Evolutionary conservation across 345 rosid genomes (phyloP), one percentile per base, ranked within the genome.

Genomic region (Aegle marmelos): DNA sequence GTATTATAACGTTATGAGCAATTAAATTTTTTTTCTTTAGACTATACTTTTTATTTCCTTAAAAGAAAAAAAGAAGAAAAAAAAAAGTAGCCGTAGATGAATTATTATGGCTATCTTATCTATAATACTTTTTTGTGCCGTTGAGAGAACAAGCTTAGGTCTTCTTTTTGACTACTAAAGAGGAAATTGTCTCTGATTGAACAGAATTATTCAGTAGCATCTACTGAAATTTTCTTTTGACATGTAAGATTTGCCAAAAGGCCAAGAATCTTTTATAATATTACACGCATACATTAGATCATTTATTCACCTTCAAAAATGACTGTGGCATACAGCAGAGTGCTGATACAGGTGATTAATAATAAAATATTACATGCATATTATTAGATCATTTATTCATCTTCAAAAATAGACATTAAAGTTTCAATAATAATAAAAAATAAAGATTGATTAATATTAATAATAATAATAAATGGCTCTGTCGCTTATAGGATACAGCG

Each of bases 81-180:
- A 59, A 65, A 21, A 79, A 82, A 60, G 79, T 77, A 65, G 27
- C 68, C 36, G 57, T 63, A 60, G 39, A 68, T 0, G 58, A 78
- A 83, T 79, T 75, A 82, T 81, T 78, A 82, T 75, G 82, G 82
- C 28, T 33, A 59, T 67, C 50, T 41, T 13, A 75, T 71, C 39
- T 17, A 10, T 21, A 31, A 53, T 48, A 60, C 71, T 66, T 71
- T 53, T 25, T 60, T 75, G 60, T 17, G 50, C 33, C 34, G 45
- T 70, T 48, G 63, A 60, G 67, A 68, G 80, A 71, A 77, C 74
- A 61, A 68, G 62, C 66, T 81, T 53, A 48, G 61, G 77, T 54
- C 45, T 56, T 41, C 80, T 75, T 83, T 82, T 85, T 81, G 81
- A 82, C 81, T 77, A 65, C 22, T 58, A 60, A 74, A 82, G 17